Base-by-base conservation (phyloP, 306 rosid genomes). In the Lathyrus tuberosus region DNA sequence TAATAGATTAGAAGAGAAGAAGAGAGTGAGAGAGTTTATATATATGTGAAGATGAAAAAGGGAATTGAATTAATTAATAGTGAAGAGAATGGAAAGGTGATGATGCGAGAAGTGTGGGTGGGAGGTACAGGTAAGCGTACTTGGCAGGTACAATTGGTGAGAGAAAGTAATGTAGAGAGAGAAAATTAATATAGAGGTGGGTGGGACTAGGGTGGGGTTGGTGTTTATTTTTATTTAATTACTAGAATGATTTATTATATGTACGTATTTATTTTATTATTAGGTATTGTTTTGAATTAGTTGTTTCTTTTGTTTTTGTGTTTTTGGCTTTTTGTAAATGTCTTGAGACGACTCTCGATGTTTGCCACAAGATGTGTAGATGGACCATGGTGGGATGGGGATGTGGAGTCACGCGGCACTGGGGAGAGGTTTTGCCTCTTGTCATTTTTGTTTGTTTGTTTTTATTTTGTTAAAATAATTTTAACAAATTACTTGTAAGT, bases 101-200 rank as follows among this genome's bases (percentile, higher is more conserved):
- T 77, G 96, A 83, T 74, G 88, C 81, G 83, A 46, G 83, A 80
- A 84, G 82, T 66, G 47, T 66, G 85, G 86, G 43, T 66, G 85
- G 84, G 87, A 89, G 93, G 97, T 93, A 93, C 98, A 68, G 91
- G 86, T 81, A 78, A 82, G 90, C 91, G 98, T 93, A 93, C 98
- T 90, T 84, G 86, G 81, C 81, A 67, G 96, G 98, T 93, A 90
- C 98, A 88, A 83, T 80, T 62, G 12, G 68, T 62, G 26, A 60
- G 78, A 46, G 65, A 60, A 9, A 10, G 2, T 17, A 5, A 18
- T 12, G 1, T 46, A 53, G 35, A 68, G 8, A 66, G 28, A 57
- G 20, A 48, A 0, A 53, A 1, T 18, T 52, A 20, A 52, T 9
- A 48, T 52, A 24, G 16, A 54, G 61, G 61, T 54, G 61, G 61